Conservation (phyloP, 768 basidiomycete genomes). For the Omphalotus guepiniiformis region DNA sequence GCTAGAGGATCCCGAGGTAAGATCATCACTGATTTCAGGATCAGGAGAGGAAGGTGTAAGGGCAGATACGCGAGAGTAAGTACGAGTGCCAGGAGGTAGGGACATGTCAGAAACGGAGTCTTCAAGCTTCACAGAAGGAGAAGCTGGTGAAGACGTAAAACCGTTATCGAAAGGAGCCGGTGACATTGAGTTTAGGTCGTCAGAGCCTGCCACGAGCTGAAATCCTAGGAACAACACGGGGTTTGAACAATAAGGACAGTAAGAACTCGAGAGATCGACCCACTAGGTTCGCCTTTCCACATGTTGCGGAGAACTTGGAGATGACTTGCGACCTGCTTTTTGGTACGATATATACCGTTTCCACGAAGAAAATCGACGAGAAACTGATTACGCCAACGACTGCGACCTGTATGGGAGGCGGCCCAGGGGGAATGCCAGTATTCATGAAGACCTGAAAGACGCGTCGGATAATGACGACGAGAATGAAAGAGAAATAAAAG, state of each 20-base stretch:
- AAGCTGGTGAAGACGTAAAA: conserved; percentile 41
- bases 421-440: conserved; percentile 84
- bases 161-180: too few relatives aligned
- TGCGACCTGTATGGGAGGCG: conserved; percentile 71
- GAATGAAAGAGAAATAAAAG: background rate
- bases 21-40: too few relatives aligned
- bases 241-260: too few relatives aligned
- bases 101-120: too few relatives aligned
- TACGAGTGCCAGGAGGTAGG: too few relatives aligned
- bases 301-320: conserved; percentile 82
- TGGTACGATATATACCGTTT: conserved; percentile 65
- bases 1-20: too few relatives aligned
- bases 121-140: conserved; percentile 42
- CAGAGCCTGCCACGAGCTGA: background rate
- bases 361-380: conserved; percentile 77
- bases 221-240: conserved; percentile 3
- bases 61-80: too few relatives aligned
- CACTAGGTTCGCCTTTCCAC: conserved; percentile 69
- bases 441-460: conserved; percentile 69
- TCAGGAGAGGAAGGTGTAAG: too few relatives aligned
- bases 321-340: conserved; percentile 89
- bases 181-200: background rate
- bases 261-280: conserved; percentile 11
- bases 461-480: conserved; percentile 28
- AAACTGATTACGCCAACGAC: conserved; percentile 81